Evolutionary conservation across 1,139 yeast species (phyloP), one percentile per base, ranked within the genome.

Genomic region (Pichia sp.): DNA sequence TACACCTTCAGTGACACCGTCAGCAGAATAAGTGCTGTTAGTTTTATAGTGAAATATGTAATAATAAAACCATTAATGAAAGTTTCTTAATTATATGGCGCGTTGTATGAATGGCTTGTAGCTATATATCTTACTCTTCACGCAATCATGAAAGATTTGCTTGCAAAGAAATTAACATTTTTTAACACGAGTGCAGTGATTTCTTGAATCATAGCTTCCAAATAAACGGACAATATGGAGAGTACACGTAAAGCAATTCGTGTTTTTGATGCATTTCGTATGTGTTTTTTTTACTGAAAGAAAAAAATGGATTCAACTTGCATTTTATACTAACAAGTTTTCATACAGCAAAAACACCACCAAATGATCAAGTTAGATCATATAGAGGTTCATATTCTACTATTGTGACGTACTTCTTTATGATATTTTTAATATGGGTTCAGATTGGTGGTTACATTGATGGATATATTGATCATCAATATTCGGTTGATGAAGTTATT

Each of bases 361-460:
- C 87, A 7, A 74, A 82, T 47, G 89, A 86, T 54, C 74, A 83
- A 32, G 81, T 83, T 38, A 66, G 86, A 49, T 82, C 94, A 1
- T 67, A 75, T 30, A 69, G 91, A 48, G 95, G 95, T 23, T 91
- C 94, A 3, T 58, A 76, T 20, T 75, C 89, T n/a, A 80, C 95
- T 0, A 52, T 87, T 3, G 39, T 81, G 36, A 78, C 89, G 10
- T 68, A 72, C 19, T 52, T 83, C 22, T 69, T 77, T 41, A 74
- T 82, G 21, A 55, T 87, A 14, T 76, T 87, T 55, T 66, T 89
- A 33, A 61, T 85, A 13, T 88, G 95, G 87, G 75, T 85, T n/a
- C 94, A 88, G 59, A 64, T 88, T 35, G 95, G 96, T 8, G 83
- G 85, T 8, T 86, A 72, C 59, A 67, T 89, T 45, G 95, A 94